Base-by-base conservation (phyloP, 2,329 filamentous ascomycete genomes). In the Penicillium sp. region DNA sequence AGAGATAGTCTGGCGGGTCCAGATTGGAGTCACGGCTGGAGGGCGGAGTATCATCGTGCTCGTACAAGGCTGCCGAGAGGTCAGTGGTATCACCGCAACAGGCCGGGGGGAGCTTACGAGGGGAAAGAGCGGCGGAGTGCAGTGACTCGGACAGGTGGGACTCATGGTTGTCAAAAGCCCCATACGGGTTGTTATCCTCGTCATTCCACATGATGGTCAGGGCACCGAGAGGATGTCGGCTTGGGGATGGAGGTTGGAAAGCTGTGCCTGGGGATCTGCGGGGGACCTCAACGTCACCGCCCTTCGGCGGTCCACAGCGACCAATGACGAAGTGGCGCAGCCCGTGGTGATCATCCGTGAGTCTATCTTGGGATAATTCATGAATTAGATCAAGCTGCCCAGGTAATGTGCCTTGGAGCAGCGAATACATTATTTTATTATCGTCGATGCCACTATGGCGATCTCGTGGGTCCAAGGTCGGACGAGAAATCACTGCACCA, bases 151-250 rank as follows among this genome's bases (percentile, higher is more conserved):
- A 90, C 41, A 84, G 81, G 70, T 88, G 84, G 56, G 89, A 89
- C 72, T 95, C 89, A 65, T 89, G 85, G 64, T 89, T 88, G 72
- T 94, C 89, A 77, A 95, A 96, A 73, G 90, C 92, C 65, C 91
- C 92, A 69, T 97, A 96, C 5, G 92, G 92, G 72, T 97, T 97
- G 76, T 97, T 97, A 69, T 97, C 90, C 76, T 97, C 92, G 79
- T 97, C 92, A 81, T 96, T 95, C 92, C 92, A 97, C 92, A 97
- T 97, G 62, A 64, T 81, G 70, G 47, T 48, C 25, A 27, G 28
- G 20, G 16, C 38, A n/a, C n/a, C n/a, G 9, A 27, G 22, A 39
- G 30, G 28, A 36, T 30, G 35, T 20, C 43, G 39, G n/a, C 40
- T 42, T 16, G 16, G 41, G 30, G 28, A 22, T 44, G 53, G 48